Evolutionary conservation across 2,329 filamentous ascomycete species (phyloP).

Genomic region (Elsinoe australis): DNA sequence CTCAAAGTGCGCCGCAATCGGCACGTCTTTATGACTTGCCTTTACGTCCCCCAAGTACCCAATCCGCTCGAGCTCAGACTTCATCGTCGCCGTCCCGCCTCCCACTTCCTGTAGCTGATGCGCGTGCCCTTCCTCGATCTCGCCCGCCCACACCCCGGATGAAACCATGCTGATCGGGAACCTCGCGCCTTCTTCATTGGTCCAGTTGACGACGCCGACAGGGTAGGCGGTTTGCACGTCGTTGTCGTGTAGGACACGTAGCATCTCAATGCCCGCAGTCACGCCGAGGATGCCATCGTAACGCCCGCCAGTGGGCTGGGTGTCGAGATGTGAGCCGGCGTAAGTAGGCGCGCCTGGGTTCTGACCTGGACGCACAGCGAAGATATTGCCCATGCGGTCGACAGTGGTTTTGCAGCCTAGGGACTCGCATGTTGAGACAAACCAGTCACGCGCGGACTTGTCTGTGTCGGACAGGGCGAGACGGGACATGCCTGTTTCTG

Average conservation of each 20-base stretch:
- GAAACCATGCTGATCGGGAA: constrained; percentile 69
- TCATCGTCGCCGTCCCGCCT: constrained; percentile 54
- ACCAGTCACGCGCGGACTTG: constrained; percentile 67
- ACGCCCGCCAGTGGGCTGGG: constrained; percentile 53
- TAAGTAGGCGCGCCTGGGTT: constrained; percentile 56
- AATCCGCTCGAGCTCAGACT: constrained; percentile 61
- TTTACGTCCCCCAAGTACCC: constrained; percentile 57
- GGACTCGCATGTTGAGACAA: constrained; percentile 53
- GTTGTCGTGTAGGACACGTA: constrained; percentile 60
- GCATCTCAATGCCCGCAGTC: constrained; percentile 63
- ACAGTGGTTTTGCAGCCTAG: constrained; percentile 61
- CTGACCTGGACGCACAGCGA: constrained; percentile 60
- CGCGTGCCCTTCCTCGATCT: constrained; percentile 54
- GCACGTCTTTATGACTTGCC: constrained; percentile 51
- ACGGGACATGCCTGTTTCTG: constrained; percentile 69
- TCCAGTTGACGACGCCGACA: constrained; percentile 71
- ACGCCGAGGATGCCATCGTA: constrained; percentile 75
- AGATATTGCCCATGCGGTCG: constrained; percentile 75
- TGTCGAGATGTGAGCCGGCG: constrained; percentile 59
- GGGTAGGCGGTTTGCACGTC: constrained; percentile 61
- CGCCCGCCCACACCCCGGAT: constrained; percentile 70
- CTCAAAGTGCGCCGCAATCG: constrained; percentile 72
- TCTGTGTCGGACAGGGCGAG: constrained; percentile 65
- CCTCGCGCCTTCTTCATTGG: constrained; percentile 73
- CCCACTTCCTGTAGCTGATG: constrained; percentile 57